Percentiles rank a stretch among this genome's conserved stretches.
phyloP scores from a whole-genome alignment of 1,284 basidiomycete species.

The Golubevia sp. region DNA sequence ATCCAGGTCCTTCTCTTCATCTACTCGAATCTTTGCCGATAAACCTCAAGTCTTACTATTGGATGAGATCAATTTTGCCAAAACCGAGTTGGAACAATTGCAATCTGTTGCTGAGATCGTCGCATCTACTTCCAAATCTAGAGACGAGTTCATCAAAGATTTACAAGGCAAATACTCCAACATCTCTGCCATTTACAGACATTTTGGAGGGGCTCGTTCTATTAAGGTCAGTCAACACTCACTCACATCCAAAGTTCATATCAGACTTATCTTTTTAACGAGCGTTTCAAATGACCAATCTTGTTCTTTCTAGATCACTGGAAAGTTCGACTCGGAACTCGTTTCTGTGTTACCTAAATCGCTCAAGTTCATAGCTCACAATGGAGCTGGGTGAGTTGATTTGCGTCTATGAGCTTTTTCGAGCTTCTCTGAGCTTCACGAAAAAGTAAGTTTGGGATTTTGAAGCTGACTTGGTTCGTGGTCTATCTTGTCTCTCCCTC shows the following conservation, averaged over 20 bases:
- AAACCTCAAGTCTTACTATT: background rate
- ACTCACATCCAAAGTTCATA: no score
- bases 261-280: no score
- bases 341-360: slow-evolving; percentile 25
- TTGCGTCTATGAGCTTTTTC: background rate
- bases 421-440: background rate
- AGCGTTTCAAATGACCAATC: no score
- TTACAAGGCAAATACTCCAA: slow-evolving; percentile 67
- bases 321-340: slow-evolving; percentile 42
- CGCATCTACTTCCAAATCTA: slow-evolving; percentile 2
- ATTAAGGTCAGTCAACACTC: no score
- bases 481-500: no score
- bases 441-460: no score
- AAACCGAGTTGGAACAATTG: slow-evolving; percentile 25
- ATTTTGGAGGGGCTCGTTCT: slow-evolving; percentile 65
- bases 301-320: slow-evolving; percentile 13
- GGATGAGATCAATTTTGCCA: no score
- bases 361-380: slow-evolving; percentile 44
- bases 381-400: slow-evolving; percentile 38
- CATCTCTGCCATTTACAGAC: slow-evolving; percentile 78
- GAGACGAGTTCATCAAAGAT: slow-evolving; percentile 1
- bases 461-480: no score
- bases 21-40: background rate
- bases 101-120: slow-evolving; percentile 3
- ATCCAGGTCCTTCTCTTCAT: no score